Percentiles rank a stretch among this genome's conserved stretches.
Conservation (phyloP, 2,329 filamentous ascomycete genomes). For the Fusarium annulatum region DNA sequence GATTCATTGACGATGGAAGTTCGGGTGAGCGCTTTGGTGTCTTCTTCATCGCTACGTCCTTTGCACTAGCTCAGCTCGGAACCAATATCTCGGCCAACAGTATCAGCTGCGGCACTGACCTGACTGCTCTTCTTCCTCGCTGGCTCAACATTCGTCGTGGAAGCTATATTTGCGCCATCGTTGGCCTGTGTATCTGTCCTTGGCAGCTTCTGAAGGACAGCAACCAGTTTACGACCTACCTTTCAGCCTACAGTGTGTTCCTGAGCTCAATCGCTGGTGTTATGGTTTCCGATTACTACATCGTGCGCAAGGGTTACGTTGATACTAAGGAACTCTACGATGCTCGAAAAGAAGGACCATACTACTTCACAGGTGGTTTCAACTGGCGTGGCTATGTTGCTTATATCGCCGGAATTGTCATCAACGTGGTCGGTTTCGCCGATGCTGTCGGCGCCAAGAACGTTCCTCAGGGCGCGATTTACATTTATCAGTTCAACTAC, state of each 20-base stretch:
- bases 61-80: constrained; percentile 82
- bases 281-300: constrained; percentile 88
- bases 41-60: constrained; percentile 77
- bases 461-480: constrained; percentile 82
- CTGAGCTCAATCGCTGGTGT: constrained; percentile 94
- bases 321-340: constrained; percentile 84
- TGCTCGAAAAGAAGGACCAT: constrained; percentile 72
- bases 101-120: constrained; percentile 74
- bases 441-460: constrained; percentile 74
- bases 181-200: constrained; percentile 88
- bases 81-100: constrained; percentile 87
- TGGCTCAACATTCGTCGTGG: constrained; percentile 88
- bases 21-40: constrained; percentile 78
- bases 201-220: constrained; percentile 79
- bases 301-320: constrained; percentile 84
- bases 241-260: constrained; percentile 93
- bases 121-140: constrained; percentile 82
- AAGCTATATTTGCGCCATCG: constrained; percentile 82
- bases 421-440: constrained; percentile 93
- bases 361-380: constrained; percentile 79
- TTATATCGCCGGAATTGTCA: constrained; percentile 84
- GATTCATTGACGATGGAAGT: constrained; percentile 75
- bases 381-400: constrained; percentile 87
- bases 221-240: constrained; percentile 91
- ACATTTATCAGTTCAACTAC: constrained; percentile 92